Evolutionary conservation across 2,329 filamentous ascomycete species (phyloP), one percentile per base, ranked within the genome.

Genomic region (Fusarium nygamai): DNA sequence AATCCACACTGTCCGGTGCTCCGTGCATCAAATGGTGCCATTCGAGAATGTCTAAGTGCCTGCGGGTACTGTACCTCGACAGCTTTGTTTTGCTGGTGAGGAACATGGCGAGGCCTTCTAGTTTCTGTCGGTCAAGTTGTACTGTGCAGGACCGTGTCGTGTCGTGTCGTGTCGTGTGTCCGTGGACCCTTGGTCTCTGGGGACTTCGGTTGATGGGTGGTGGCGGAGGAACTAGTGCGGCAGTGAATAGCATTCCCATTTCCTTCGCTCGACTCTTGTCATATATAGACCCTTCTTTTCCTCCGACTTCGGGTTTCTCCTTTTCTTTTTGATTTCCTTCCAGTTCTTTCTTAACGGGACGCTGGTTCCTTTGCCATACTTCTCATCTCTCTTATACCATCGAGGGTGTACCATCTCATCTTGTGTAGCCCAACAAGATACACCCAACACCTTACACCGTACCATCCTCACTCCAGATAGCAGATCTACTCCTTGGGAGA

Each of bases 1-100:
- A 61, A 60, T 69, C 58, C 69, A 70, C 44, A 72, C 36, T 63
- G 31, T 43, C 51, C 38, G 61, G 69, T 61, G 39, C 72, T 34
- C 72, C 72, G 64, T 74, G 69, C 72, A 38, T 62, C 57, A 38
- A 56, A 56, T 73, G 69, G 72, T 74, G 44, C 58, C 57, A 61
- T 70, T 73, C 46, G 48, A 69, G 61, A 63, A 66, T 61, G 51
- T 69, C 46, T 74, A 54, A 48, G 46, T 48, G n/a, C 33, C 46
- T 53, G 43, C 16, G 57, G 33, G 41, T 36, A 62, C 47, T 38
- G 64, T 69, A 69, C 31, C 58, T 69, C 50, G n/a, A 51, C 57
- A 51, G 43, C 67, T 57, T 68, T 27, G n/a, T 34, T 47, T 64
- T 33, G 65, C 44, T 72, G 41, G 51, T 13, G 34, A 72, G 48